Conservation (phyloP, 352 stramenopile genomes). For the Aphanomyces stellatus region DNA sequence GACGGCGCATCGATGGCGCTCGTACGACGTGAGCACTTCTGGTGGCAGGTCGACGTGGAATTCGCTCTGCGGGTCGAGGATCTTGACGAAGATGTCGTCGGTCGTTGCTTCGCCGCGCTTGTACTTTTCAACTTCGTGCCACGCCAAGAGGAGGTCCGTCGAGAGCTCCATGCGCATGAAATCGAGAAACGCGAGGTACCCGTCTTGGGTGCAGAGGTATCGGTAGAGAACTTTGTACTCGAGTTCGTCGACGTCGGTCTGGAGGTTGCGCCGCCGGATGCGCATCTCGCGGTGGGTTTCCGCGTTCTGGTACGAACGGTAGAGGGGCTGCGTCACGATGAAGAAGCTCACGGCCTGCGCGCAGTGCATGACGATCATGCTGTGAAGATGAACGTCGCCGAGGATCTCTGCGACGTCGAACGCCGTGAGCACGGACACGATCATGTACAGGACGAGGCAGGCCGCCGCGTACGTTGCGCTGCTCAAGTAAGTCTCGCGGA, state of each 20-base stretch:
- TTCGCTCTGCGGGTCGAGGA: not conserved
- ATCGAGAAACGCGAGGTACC: not conserved
- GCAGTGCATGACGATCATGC: not conserved
- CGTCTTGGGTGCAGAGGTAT: conserved; percentile 3
- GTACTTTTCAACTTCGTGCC: conserved; percentile 10
- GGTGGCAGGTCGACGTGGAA: not conserved
- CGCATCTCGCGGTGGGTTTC: conserved; percentile 15
- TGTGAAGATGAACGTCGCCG: not conserved
- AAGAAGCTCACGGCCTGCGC: conserved; percentile 2
- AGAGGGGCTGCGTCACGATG: not conserved
- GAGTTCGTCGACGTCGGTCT: conserved; percentile 8
- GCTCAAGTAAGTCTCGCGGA: not conserved
- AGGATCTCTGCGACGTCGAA: not conserved
- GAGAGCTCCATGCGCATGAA: conserved; percentile 8
- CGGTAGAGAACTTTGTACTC: conserved; percentile 19
- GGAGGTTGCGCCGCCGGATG: not conserved
- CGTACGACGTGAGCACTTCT: conserved; percentile 6
- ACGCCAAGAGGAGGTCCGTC: conserved; percentile 10
- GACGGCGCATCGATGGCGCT: not conserved
- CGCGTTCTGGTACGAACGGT: not conserved
- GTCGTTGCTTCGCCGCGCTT: not conserved
- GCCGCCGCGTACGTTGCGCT: not conserved
- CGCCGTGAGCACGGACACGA: not conserved
- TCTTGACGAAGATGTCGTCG: conserved; percentile 4
- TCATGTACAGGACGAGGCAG: not conserved